Evolutionary conservation across 129 eudicot species (phyloP).

Genomic region (Scalesia atractyloides): DNA sequence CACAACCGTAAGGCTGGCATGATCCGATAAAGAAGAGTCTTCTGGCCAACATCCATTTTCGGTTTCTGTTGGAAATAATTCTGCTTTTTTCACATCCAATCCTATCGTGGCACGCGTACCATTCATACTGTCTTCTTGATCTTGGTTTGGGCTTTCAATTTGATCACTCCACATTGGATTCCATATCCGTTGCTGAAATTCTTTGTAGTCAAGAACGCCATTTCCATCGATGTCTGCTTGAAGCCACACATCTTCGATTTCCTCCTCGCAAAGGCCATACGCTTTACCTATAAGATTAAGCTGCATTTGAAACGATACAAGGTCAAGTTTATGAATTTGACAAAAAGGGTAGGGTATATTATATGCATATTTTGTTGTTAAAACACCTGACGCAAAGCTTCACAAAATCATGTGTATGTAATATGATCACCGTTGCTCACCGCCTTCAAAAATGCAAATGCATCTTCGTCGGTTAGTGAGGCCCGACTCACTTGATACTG

Average conservation of each 20-base stretch:
- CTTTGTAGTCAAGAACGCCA: constrained; percentile 70
- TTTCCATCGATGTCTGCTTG: constrained; percentile 92
- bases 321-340: neutral
- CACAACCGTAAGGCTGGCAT: constrained; percentile 87
- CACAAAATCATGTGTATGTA: constrained; percentile 75
- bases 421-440: constrained; percentile 73
- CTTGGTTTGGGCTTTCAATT: constrained; percentile 31
- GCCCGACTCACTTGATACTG: constrained; percentile 90
- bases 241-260: constrained; percentile 79
- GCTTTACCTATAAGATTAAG: constrained; percentile 68
- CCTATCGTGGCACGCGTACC: constrained; percentile 58
- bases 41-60: constrained; percentile 98
- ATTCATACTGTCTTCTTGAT: constrained; percentile 31
- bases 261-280: constrained; percentile 70
- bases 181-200: constrained; percentile 93
- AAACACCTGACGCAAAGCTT: constrained; percentile 77
- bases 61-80: constrained; percentile 82
- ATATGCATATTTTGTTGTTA: neutral
- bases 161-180: constrained; percentile 52
- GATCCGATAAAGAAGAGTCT: constrained; percentile 90
- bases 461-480: constrained; percentile 66
- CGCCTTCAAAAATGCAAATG: constrained; percentile 82
- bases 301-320: constrained; percentile 44
- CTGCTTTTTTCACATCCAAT: constrained; percentile 81
- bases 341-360: neutral